Percentiles rank a stretch among this genome's conserved stretches.
Evolutionary conservation across 2,329 filamentous ascomycete species (phyloP).

Genomic region (Colletotrichum sp.): DNA sequence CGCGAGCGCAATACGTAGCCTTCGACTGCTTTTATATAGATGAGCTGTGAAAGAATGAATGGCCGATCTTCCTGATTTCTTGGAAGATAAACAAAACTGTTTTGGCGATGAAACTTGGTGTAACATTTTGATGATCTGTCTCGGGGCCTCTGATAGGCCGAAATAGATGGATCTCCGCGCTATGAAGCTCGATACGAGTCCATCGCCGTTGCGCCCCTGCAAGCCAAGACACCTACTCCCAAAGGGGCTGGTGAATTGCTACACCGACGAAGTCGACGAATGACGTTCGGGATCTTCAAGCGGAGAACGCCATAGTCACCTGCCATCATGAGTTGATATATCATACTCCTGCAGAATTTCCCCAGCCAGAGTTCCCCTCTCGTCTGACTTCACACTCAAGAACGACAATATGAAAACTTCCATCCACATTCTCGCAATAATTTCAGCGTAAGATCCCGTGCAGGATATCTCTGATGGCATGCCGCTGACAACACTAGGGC

Average conservation of each 20-base stretch:
- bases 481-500: neutral
- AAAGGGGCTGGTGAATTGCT: neutral
- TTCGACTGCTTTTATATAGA: neutral
- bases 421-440: neutral
- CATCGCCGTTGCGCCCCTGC: neutral
- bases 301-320: neutral
- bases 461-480: rapidly evolving
- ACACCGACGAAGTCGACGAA: neutral
- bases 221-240: neutral
- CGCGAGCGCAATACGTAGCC: neutral
- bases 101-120: neutral
- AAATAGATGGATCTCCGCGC: neutral
- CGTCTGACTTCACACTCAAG: neutral
- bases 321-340: neutral
- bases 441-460: neutral
- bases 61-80: neutral
- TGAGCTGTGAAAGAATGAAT: neutral
- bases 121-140: neutral
- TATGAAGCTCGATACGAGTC: neutral
- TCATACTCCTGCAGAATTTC: neutral
- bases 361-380: neutral
- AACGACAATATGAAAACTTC: neutral
- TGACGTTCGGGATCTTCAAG: neutral
- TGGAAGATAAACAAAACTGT: neutral
- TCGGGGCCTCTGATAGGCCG: neutral